Evolutionary conservation across 108 stramenopile species (phyloP), one percentile per base, ranked within the genome.

Genomic region (Nitzschia putrida): DNA sequence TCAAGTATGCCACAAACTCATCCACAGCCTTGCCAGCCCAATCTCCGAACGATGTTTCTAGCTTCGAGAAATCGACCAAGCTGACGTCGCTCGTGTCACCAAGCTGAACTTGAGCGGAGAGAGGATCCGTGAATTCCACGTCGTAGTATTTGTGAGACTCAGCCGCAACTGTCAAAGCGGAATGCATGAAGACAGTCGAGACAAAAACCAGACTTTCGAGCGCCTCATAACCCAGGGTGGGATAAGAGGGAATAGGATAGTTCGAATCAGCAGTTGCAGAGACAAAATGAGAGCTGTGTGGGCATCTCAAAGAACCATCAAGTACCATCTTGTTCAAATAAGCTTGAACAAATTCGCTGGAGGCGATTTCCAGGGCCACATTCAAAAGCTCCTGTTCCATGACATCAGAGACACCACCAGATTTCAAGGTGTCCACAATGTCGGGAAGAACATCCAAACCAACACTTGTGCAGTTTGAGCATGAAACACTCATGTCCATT

Each of bases 31-130:
- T 57, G 22, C 73, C 70, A 23, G 80, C 82, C 85, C 80, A 85
- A 43, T 73, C 47, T 26, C 79, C 84, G 26, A 87, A 23, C 26
- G 64, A 72, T 10, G 56, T 49, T 20, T 73, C 73, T 10, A 87
- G 74, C 45, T 74, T 53, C n/a, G 84, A 77, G 47, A 83, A 87
- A 57, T 89, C 81, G n/a, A 89, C 60, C 56, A 89, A 63, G 10
- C 70, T 66, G n/a, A 66, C 70, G 44, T 37, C 54, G 11, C 69
- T 26, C 3, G 73, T 63, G 11, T 64, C 65, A 25, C 58, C 67
- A 10, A 90, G 70, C 10, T 56, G 44, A 20, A 52, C n/a, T 51
- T 80, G 67, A 44, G 51, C 57, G 10, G 54, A 63, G 13, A 80
- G 60, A 21, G 69, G 65, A 37, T 53, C 38, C 0, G 59, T 73